Percentiles rank a stretch among this genome's conserved stretches.
These are phyloP conservation scores for Colletotrichum karsti DNA, from an alignment of 2,329 filamentous ascomycete species.

Conservation along the genomic window DNA sequence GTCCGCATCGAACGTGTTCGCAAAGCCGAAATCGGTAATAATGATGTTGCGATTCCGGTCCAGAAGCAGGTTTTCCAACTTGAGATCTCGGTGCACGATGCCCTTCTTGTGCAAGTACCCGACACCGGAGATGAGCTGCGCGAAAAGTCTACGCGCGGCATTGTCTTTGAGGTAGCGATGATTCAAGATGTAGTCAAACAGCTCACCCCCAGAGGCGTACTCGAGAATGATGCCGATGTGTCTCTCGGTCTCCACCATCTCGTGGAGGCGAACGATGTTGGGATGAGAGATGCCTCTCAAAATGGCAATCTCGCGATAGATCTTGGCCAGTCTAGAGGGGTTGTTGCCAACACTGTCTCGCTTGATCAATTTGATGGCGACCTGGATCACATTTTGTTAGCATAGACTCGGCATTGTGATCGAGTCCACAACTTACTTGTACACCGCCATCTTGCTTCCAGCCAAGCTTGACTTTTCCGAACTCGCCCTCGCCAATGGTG, in stretches of 20 bases:
- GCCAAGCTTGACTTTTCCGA: slow-evolving; percentile 92
- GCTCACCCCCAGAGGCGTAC: slow-evolving; percentile 95
- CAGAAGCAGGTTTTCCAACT: slow-evolving; percentile 93
- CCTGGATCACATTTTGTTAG: slow-evolving; percentile 58
- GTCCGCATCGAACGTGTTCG: slow-evolving; percentile 91
- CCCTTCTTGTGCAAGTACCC: slow-evolving; percentile 98
- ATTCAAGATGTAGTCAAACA: slow-evolving; percentile 98
- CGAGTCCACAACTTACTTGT: slow-evolving; percentile 49
- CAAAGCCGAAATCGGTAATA: slow-evolving; percentile 99
- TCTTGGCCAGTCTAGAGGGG: slow-evolving; percentile 90
- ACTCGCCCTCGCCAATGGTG: slow-evolving; percentile 96
- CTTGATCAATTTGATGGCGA: slow-evolving; percentile 97
- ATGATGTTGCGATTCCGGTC: slow-evolving; percentile 99
- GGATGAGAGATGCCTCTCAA: slow-evolving; percentile 88
- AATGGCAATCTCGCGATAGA: slow-evolving; percentile 96
- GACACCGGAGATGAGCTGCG: slow-evolving; percentile 94
- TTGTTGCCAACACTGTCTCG: slow-evolving; percentile 90
- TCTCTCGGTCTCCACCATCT: slow-evolving; percentile 97
- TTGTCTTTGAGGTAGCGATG: slow-evolving; percentile 96
- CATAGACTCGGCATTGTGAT: background rate
- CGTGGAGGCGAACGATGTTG: slow-evolving; percentile 95
- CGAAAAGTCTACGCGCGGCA: slow-evolving; percentile 88
- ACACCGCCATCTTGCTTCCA: slow-evolving; percentile 30
- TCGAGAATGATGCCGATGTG: slow-evolving; percentile 99
- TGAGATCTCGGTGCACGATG: slow-evolving; percentile 96